Percentiles rank a stretch among this genome's conserved stretches.
phyloP scores from a whole-genome alignment of 306 rosid species.

The Gastrolobium villosum region DNA sequence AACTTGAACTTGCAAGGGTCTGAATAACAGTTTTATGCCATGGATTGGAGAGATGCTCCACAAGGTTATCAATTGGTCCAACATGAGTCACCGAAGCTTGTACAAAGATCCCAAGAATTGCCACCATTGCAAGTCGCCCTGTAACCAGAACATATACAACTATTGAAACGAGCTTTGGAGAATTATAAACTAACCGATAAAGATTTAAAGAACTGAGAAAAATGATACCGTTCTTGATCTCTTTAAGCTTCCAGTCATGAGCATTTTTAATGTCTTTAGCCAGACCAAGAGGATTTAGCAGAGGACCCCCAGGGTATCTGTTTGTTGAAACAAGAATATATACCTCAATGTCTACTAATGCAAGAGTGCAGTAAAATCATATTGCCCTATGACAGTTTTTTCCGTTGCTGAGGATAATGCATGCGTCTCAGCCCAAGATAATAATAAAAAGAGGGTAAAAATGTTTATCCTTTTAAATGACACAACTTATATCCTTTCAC shows the following conservation, averaged over 20 bases:
- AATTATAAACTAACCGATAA: conserved; percentile 5
- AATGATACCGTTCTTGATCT: conserved; percentile 81
- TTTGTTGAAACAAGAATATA: conserved; percentile 41
- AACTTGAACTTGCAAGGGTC: conserved; percentile 63
- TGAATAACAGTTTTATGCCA: conserved; percentile 93
- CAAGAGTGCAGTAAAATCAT: neutral
- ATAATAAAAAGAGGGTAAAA: neutral
- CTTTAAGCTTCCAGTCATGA: conserved; percentile 87
- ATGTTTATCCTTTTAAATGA: no score
- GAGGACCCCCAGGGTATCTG: conserved; percentile 90
- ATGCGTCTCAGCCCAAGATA: neutral
- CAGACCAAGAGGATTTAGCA: conserved; percentile 86
- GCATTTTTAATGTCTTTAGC: conserved; percentile 86
- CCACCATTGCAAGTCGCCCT: conserved; percentile 94
- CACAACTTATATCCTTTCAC: no score
- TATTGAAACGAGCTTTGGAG: conserved; percentile 9
- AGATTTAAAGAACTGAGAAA: conserved; percentile 30
- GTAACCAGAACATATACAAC: conserved; percentile 37
- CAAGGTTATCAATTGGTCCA: conserved; percentile 94
- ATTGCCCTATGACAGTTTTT: neutral
- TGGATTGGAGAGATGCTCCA: conserved; percentile 91
- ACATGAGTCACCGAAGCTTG: conserved; percentile 91
- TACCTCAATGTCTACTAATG: conserved; percentile 16
- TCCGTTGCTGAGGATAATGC: neutral
- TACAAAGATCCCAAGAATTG: conserved; percentile 88